These are phyloP conservation scores for Cordyceps militaris DNA, from an alignment of 2,329 filamentous ascomycete species.

Conservation along the genomic window DNA sequence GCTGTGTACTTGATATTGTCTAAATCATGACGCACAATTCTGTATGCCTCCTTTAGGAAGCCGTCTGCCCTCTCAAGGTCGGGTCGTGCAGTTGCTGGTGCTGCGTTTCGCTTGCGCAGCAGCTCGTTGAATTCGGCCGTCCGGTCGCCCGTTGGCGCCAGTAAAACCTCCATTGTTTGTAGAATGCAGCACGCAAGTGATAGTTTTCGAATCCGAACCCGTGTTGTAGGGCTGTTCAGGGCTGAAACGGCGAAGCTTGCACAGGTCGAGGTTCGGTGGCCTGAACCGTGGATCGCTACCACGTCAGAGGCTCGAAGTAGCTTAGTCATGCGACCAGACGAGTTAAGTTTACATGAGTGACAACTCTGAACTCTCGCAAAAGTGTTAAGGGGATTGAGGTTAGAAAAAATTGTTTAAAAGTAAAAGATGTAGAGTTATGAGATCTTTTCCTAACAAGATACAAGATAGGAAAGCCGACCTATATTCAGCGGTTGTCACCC, in stretches of 20 bases:
- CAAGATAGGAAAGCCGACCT: too few species aligned
- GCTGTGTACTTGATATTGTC: neutral
- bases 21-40: conserved; percentile 57
- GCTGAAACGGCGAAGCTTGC: neutral
- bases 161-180: conserved; percentile 2
- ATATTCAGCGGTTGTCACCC: too few species aligned
- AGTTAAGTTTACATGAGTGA: too few species aligned
- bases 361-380: neutral
- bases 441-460: too few species aligned
- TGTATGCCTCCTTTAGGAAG: conserved; percentile 89
- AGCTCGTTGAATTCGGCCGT: conserved; percentile 63
- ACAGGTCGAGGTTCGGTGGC: neutral
- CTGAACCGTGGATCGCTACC: conserved; percentile 2
- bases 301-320: conserved; percentile 3
- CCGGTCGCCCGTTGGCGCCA: conserved; percentile 44
- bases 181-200: neutral
- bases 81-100: conserved; percentile 37
- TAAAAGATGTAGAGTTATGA: too few species aligned
- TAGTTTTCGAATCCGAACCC: neutral
- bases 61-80: conserved; percentile 59
- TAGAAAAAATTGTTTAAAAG: neutral
- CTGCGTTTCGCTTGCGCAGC: conserved; percentile 52
- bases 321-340: conserved; percentile 6
- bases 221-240: neutral
- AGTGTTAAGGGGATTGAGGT: neutral